Base-by-base conservation (phyloP, 768 basidiomycete species). In the Boletellus emodensis region DNA sequence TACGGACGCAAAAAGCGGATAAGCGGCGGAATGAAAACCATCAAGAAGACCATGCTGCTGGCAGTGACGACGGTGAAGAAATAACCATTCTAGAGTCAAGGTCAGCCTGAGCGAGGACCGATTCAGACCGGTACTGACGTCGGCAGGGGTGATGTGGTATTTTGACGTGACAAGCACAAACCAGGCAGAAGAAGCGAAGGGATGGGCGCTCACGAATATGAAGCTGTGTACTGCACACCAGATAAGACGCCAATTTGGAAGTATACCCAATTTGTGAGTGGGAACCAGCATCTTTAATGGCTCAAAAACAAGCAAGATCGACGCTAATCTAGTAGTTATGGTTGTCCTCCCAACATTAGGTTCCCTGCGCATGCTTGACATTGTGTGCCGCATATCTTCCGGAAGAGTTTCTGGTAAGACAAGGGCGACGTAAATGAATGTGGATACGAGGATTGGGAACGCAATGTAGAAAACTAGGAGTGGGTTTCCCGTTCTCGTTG, bases 331-430 rank as follows among this genome's bases (percentile, higher is more conserved):
- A 17, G 46, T 28, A 18, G 15, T 26, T 24, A 24, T 12, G 2
- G 56, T 26, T 10, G 4, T n/a, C 10, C 30, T 15, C 4, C 41
- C 39, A 1, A 3, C 3, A 12, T 48, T 38, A 18, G 43, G 20
- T 13, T 50, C 59, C 5, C 9, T 20, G 3, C 33, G 46, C 38
- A 56, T 44, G 13, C 17, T 40, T 3, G 51, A 57, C 1, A 66
- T 43, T 24, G 54, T 54, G 0, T 56, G 54, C 17, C 61, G 54
- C 24, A 61, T 64, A 12, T 59, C 54, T 32, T 66, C 46, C 0
- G 63, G 54, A 18, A 71, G 63, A 11, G 69, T 61, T 51, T 71
- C 69, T 1, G 69, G 68, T 3, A 70, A 58, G 20, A 66, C 15
- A 11, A 46, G 43, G n/a, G 44, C 26, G 1, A 61, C 49, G 36